Base-by-base conservation (phyloP, 208 protist genomes). In the Porcisia deanei region DNA sequence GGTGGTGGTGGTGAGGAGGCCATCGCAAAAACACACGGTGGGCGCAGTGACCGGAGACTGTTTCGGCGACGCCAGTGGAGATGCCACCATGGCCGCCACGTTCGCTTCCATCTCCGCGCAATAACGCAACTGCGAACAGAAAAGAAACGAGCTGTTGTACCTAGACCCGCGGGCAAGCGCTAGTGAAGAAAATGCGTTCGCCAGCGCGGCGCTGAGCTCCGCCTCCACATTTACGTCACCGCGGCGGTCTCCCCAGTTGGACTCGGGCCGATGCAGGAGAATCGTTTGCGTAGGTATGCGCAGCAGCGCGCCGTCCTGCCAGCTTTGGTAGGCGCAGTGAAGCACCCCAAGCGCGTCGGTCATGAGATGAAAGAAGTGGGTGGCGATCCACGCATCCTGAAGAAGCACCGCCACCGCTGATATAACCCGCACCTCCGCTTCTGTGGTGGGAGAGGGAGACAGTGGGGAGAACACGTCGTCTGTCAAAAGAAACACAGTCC, bases 291-390 rank as follows among this genome's bases (percentile, higher is more conserved):
- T 76, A 5, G 80, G 76, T 3, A 84, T 68, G 25, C 65, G 57
- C 41, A 22, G 22, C 59, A 85, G 76, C n/a, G 63, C 75, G 45
- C 80, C 80, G 30, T 41, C 59, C 49, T 80, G 71, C 70, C 71
- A 67, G 7, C 63, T 73, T 37, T 77, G 59, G 43, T 76, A 77
- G 34, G 76, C 34, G 22, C 59, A 52, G 57, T 70, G 70, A 52
- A 85, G 60, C 49, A 53, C 77, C 71, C 81, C 80, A 12, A 85
- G 75, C 5, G 76, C 68, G 54, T 85, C 80, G 0, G 76, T 80
- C 59, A 85, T 47, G 52, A 85, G 76, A 58, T 85, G 80, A 16
- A 81, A 73, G 37, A 77, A 75, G 72, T 85, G 80, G 25, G 59
- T 85, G 12, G 80, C 64, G 60, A 77, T 77, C 70, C 76, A 85